Evolutionary conservation across 1,139 yeast genomes (phyloP), one percentile per base, ranked within the genome.

Genomic region (Nematodospora anomalae): DNA sequence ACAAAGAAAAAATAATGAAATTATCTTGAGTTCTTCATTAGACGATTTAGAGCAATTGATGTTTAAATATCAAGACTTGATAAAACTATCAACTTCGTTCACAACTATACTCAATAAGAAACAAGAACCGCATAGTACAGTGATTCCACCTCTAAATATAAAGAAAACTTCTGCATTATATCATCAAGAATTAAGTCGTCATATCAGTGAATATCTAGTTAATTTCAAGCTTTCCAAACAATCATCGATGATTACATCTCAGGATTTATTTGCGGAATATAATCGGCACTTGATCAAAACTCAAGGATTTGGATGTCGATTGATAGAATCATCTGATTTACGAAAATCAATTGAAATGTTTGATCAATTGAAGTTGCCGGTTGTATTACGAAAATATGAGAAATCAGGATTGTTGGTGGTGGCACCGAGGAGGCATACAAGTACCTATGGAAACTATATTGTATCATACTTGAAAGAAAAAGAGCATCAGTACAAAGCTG

Each of bases 41-140:
- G 84, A 82, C 37, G 96, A 88, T 56, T 61, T 90, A 32, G 83
- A 83, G 44, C 83, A 83, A 30, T 64, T 90, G 35, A 82, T 88
- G 83, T 72, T 79, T 16, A 76, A 85, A 44, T 95, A 90, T 1
- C 79, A 79, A 49, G 95, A 89, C 39, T 73, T 90, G 33, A 76
- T 83, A 29, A 66, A 70, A 30, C 59, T 89, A 22, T 58, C 83
- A 16, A 66, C 71, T 33, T 61, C 76, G 30, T 71, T 78, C 57
- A 67, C 74, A 48, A 44, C 61, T 10, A 43, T 65, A 8, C 44
- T 63, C 6, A 60, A 57, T 21, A 31, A 38, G 10, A 21, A 10
- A 4, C 25, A 15, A 14, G 34, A 16, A 10, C 12, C n/a, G 4
- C 21, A 7, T 9, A 20, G 29, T 16, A 32, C 30, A n/a, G 34